Evolutionary conservation across 371 early-diverging fungal genomes (phyloP), one percentile per base, ranked within the genome.

Genomic region (Sporodiniella umbellata): DNA sequence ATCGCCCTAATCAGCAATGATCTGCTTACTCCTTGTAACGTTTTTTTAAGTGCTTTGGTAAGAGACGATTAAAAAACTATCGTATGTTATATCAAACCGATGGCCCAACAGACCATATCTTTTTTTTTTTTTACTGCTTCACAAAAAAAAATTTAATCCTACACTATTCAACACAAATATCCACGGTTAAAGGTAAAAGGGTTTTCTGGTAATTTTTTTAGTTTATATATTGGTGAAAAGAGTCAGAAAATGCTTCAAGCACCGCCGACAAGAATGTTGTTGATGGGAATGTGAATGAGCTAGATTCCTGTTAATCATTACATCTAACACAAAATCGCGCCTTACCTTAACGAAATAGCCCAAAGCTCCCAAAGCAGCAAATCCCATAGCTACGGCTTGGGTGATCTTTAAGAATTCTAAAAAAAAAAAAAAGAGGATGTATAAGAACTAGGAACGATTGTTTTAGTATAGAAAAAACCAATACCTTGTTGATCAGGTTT

Each of bases 271-370:
- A 98, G 92, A 71, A 98, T 96, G 81, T 97, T 96, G 88, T 96
- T 97, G 82, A 98, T 96, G 54, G 99, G 99, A 68, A 98, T 98
- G 75, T 98, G 99, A 59, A 98, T 92, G 58, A 98, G 83, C 81
- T 79, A 58, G 38, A 31, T 11, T 17, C 33, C 31, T 28, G 33
- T 38, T 45, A 45, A 39, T 17, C 4, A 39, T 7, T 7, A 10
- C 11, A 17, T 15, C 17, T 23, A 17, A 26, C 25, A 37, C 37
- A 14, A 0, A 19, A 24, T 17, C 39, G 4, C 40, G 14, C 21
- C 17, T 51, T 66, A 79, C 80, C 84, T 98, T 98, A 72, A 97
- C 96, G 71, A 97, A 89, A 70, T 92, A 98, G 37, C 98, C 97
- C 62, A 97, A 89, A 72, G 94, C 94, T 62, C 99, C 99, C 88